These are phyloP conservation scores for Fagus sylvatica DNA, from an alignment of 306 rosid species.

Conservation along the genomic window DNA sequence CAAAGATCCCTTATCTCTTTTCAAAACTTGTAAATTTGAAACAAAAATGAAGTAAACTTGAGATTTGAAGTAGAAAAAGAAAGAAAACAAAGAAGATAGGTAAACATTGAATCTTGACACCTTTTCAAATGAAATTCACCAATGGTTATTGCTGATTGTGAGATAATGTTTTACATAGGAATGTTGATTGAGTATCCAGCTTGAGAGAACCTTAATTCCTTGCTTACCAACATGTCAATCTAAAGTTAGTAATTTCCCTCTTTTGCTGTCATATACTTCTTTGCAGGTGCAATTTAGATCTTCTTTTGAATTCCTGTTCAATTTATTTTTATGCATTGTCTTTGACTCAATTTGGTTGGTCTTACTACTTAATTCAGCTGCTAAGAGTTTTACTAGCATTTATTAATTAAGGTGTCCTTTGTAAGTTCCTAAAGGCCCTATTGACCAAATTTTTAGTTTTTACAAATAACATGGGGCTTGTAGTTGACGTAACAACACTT, in stretches of 20 bases:
- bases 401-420: background rate
- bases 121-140: background rate
- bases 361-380: background rate
- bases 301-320: background rate
- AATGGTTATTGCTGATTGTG: background rate
- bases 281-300: too few relatives aligned
- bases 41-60: too few relatives aligned
- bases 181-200: background rate
- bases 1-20: too few relatives aligned
- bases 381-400: background rate
- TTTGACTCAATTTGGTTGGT: background rate
- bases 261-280: background rate
- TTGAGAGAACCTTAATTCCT: background rate
- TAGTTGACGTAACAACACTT: background rate
- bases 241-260: background rate
- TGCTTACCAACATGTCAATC: background rate
- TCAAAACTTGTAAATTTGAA: too few relatives aligned
- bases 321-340: background rate
- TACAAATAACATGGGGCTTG: too few relatives aligned
- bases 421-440: background rate
- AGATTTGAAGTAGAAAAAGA: too few relatives aligned
- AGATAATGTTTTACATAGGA: too few relatives aligned
- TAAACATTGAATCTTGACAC: too few relatives aligned
- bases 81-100: too few relatives aligned
- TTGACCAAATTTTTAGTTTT: background rate